phyloP scores from a whole-genome alignment of 139 green algal species.

The Astrephomene gubernaculifera region DNA sequence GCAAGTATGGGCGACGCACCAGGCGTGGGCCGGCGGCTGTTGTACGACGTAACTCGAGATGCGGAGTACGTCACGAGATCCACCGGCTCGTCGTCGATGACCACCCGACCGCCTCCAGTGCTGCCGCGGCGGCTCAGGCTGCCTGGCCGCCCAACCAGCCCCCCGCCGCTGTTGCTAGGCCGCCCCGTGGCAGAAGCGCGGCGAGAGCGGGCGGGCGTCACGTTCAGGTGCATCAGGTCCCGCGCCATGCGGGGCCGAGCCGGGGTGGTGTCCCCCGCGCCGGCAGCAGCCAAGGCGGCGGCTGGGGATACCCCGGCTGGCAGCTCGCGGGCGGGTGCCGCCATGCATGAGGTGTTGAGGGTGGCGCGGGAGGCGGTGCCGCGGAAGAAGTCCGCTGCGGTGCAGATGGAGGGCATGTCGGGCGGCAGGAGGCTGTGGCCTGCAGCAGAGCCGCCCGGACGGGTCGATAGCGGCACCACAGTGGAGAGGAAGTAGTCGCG shows the following conservation, averaged over 20 bases:
- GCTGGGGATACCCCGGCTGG: not conserved
- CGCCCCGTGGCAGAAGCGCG: slow-evolving; percentile 1
- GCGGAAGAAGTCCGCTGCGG: slow-evolving; percentile 31
- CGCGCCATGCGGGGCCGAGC: not conserved
- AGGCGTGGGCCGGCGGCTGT: not conserved
- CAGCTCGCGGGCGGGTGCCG: not conserved
- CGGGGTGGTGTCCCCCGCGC: not conserved
- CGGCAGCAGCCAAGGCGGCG: not conserved
- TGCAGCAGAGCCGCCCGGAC: not conserved
- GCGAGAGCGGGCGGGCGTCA: not conserved
- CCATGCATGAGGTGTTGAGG: slow-evolving; percentile 21
- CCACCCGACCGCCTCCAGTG: slow-evolving; percentile 10
- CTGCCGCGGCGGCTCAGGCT: not conserved
- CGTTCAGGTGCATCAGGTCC: not conserved
- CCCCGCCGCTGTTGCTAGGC: not conserved
- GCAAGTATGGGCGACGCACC: no score
- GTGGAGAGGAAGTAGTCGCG: slow-evolving; percentile 32
- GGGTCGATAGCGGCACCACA: not conserved
- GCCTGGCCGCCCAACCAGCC: not conserved
- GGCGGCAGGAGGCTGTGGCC: not conserved
- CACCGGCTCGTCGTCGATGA: slow-evolving; percentile 42
- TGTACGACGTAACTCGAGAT: not conserved
- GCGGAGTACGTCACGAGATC: slow-evolving; percentile 30
- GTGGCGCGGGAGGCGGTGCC: slow-evolving; percentile 30
- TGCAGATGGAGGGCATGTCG: slow-evolving; percentile 17